Conservation (phyloP, 768 basidiomycete species). For the Boletus sp. region DNA sequence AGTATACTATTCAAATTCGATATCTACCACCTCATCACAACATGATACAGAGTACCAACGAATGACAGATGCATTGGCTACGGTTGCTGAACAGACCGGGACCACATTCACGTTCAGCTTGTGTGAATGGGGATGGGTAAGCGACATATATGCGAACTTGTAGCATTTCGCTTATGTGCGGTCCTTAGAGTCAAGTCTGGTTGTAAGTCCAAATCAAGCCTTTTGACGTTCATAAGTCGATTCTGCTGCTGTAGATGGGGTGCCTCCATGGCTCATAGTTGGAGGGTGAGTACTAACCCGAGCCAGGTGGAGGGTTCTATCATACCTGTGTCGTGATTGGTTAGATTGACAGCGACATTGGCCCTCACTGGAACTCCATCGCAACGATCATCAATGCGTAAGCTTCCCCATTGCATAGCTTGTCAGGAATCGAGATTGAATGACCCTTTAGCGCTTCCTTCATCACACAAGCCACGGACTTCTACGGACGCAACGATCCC, state of each 20-base stretch:
- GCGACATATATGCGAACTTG: slow-evolving; percentile 13
- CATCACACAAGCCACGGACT: slow-evolving; percentile 56
- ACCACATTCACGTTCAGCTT: slow-evolving; percentile 58
- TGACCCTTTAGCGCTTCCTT: slow-evolving; percentile 52
- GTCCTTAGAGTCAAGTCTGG: slow-evolving; percentile 54
- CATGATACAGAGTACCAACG: slow-evolving; percentile 47
- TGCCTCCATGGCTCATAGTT: slow-evolving; percentile 35
- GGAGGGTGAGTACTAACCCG: slow-evolving; percentile 37
- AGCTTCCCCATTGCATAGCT: slow-evolving; percentile 1
- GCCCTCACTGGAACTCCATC: slow-evolving; percentile 48
- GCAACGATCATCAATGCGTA: slow-evolving; percentile 54
- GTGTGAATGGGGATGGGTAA: slow-evolving; percentile 66
- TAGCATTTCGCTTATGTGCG: neutral
- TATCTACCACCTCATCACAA: neutral
- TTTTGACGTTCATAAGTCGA: neutral
- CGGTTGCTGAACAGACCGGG: slow-evolving; percentile 42
- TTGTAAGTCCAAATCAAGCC: slow-evolving; percentile 44
- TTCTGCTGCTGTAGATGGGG: slow-evolving; percentile 31
- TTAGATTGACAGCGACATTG: slow-evolving; percentile 23
- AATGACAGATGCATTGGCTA: slow-evolving; percentile 55
- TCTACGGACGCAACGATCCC: slow-evolving; percentile 62
- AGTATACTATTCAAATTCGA: slow-evolving; percentile 17
- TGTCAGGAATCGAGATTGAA: neutral
- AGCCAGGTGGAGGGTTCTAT: neutral
- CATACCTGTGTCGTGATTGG: neutral